phyloP scores from a whole-genome alignment of 441 rosid species.

The Pelargonium fulgidum region DNA sequence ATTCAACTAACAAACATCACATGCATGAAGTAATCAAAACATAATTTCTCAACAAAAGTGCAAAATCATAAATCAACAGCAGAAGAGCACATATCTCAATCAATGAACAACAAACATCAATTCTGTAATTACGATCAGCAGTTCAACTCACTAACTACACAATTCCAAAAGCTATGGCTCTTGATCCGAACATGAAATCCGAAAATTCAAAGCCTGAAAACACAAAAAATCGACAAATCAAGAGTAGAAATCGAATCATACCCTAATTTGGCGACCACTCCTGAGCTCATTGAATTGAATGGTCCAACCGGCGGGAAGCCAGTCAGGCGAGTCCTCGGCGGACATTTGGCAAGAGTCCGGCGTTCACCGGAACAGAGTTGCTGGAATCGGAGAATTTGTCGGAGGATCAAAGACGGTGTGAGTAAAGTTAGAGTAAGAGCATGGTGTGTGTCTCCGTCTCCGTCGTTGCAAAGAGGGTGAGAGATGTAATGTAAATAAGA shows the following conservation, averaged over 20 bases:
- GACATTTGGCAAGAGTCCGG: slow-evolving; percentile 19
- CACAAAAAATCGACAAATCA: not conserved
- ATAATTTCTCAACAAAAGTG: not conserved
- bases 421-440: not conserved
- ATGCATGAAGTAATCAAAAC: not conserved
- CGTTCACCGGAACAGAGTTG: not conserved
- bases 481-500: not conserved
- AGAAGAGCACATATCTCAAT: not conserved
- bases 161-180: not conserved
- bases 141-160: not conserved
- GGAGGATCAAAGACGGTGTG: not conserved
- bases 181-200: too few species aligned
- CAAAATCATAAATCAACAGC: not conserved
- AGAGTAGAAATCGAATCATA: slow-evolving; percentile 14
- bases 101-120: not conserved
- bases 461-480: not conserved
- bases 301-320: slow-evolving; percentile 55
- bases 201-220: not conserved
- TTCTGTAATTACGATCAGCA: not conserved
- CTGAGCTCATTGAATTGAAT: slow-evolving; percentile 30
- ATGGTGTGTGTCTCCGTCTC: not conserved
- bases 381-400: not conserved
- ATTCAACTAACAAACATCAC: not conserved
- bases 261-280: slow-evolving; percentile 49
- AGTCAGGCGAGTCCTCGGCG: slow-evolving; percentile 31